Conservation (phyloP, 164 flowering plant genomes). For the Magnolia officinalis region DNA sequence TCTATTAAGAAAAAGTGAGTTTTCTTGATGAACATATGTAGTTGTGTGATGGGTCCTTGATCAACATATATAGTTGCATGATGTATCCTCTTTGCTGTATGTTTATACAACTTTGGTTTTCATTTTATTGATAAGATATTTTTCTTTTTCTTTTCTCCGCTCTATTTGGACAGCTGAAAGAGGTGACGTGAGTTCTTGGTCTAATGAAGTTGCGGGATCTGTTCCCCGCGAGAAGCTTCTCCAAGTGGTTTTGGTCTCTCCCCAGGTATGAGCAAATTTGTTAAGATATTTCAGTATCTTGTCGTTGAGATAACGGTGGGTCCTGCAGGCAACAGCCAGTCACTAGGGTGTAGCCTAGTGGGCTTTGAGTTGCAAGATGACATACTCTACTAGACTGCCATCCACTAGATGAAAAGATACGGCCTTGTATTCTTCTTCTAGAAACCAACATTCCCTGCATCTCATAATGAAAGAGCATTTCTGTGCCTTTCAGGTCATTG, state of each 20-base stretch:
- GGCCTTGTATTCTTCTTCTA: too few relatives aligned
- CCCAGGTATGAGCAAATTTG: conserved; percentile 46
- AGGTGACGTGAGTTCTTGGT: background rate
- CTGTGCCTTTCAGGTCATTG: too few relatives aligned
- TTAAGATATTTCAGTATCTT: too few relatives aligned
- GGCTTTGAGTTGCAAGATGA: too few relatives aligned
- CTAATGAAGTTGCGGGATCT: conserved; percentile 27
- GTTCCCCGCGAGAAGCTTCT: conserved; percentile 42
- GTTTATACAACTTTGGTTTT: background rate
- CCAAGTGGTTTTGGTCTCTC: conserved; percentile 82
- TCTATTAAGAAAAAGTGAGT: background rate
- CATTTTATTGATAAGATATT: background rate
- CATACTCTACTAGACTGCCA: too few relatives aligned
- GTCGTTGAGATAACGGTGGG: too few relatives aligned
- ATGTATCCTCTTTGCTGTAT: background rate
- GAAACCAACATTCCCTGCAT: too few relatives aligned
- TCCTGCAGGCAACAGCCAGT: too few relatives aligned
- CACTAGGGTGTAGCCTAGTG: too few relatives aligned
- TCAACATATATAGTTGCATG: background rate
- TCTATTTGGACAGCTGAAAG: conserved; percentile 2
- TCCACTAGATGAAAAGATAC: too few relatives aligned
- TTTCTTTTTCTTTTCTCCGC: background rate
- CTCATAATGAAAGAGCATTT: too few relatives aligned
- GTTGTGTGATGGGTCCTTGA: background rate
- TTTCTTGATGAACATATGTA: too few relatives aligned